Conservation (phyloP, 2,329 filamentous ascomycete species). For the Rhynchosporium agropyri region DNA sequence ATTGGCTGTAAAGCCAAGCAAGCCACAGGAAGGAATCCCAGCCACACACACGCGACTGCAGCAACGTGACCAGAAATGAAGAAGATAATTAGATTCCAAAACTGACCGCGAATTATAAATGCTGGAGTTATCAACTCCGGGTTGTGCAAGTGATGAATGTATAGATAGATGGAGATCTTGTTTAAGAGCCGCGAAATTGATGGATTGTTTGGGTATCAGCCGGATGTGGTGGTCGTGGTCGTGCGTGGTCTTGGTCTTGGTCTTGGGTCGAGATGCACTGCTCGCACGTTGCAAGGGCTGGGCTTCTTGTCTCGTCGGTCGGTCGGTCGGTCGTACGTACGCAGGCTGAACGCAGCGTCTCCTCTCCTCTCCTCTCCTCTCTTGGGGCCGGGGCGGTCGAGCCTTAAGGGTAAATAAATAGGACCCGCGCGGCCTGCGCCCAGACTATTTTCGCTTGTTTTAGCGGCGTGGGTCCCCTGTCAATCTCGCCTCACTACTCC, state of each 20-base stretch:
- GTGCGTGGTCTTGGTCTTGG: no score
- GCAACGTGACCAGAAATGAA: neutral
- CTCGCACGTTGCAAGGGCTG: no score
- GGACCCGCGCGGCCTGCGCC: neutral
- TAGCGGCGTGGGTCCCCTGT: slow-evolving; percentile 18
- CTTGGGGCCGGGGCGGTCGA: slow-evolving; percentile 11
- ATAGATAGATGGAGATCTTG: no score
- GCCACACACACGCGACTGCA: neutral
- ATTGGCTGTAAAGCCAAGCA: neutral
- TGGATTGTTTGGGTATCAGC: no score
- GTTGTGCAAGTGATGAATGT: neutral
- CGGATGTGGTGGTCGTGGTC: no score
- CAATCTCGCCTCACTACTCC: slow-evolving; percentile 22
- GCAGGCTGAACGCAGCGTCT: neutral
- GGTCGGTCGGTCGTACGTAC: no score
- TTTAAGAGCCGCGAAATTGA: no score
- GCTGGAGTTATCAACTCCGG: no score
- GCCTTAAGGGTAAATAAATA: neutral
- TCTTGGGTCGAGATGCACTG: no score
- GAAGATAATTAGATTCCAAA: neutral
- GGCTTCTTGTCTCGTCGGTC: no score
- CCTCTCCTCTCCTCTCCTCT: slow-evolving; percentile 6
- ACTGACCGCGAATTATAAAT: no score
- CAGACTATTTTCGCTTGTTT: slow-evolving; percentile 13
- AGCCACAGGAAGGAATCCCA: neutral